Evolutionary conservation across 257 asterid genomes (phyloP).

Genomic region (Verbascum thapsus): DNA sequence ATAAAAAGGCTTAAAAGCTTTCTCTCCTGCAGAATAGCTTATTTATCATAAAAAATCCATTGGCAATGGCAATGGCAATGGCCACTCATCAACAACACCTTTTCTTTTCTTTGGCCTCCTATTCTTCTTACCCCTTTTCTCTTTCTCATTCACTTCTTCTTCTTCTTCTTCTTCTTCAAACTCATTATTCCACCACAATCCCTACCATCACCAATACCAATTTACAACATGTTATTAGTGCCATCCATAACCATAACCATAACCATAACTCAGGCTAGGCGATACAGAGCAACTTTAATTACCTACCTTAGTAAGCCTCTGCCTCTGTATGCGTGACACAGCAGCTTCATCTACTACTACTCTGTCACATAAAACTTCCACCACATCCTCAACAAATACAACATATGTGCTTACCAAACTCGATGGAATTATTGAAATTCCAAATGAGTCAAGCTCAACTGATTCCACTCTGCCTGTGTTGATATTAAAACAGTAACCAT

Average conservation of each 20-base stretch:
- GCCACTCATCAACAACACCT: conserved; percentile 52
- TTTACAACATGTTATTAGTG: conserved; percentile 5
- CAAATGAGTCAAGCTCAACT: conserved; percentile 76
- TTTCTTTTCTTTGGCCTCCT: conserved; percentile 39
- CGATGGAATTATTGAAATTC: conserved; percentile 68
- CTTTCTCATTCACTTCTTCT: conserved; percentile 19
- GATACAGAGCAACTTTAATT: too few relatives aligned
- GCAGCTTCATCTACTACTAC: conserved; percentile 65
- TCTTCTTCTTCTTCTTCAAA: conserved; percentile 30
- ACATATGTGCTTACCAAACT: conserved; percentile 80
- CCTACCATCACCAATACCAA: conserved; percentile 43
- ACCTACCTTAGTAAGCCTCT: conserved; percentile 74
- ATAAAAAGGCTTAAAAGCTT: background rate
- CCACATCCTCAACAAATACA: conserved; percentile 59
- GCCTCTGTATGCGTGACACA: conserved; percentile 56
- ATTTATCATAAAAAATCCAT: conserved; percentile 62
- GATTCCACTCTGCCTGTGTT: conserved; percentile 58
- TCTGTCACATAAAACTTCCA: conserved; percentile 53
- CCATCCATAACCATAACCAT: too few relatives aligned
- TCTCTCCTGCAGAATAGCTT: too few relatives aligned
- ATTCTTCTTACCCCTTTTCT: conserved; percentile 31
- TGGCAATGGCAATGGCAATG: too few relatives aligned
- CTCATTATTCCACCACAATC: conserved; percentile 50
- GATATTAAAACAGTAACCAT: conserved; percentile 65
- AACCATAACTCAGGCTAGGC: too few relatives aligned